Evolutionary conservation across 2,329 filamentous ascomycete species (phyloP).

Genomic region (Aspergillus sp.): DNA sequence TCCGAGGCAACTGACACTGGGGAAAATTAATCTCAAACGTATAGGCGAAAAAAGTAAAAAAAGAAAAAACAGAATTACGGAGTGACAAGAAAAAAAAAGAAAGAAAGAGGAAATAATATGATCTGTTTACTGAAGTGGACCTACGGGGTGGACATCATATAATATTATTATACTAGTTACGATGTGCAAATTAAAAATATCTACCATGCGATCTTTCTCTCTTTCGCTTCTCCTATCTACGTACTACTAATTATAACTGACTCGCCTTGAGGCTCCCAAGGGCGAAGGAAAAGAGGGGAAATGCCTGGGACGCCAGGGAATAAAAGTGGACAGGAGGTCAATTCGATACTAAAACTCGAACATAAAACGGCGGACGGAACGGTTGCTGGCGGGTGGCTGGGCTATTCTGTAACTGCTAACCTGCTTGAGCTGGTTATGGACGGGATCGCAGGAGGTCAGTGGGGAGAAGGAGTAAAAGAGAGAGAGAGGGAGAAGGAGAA

Average conservation of each 20-base stretch:
- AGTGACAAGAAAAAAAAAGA: neutral
- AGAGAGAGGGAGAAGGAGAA: too few relatives aligned
- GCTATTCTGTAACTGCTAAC: neutral
- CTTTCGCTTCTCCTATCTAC: neutral
- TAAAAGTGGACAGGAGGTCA: neutral
- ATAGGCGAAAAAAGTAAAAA: constrained; percentile 1
- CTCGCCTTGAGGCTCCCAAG: neutral
- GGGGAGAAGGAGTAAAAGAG: constrained; percentile 5
- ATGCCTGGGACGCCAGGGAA: neutral
- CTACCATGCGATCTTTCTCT: neutral
- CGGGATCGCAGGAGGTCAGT: constrained; percentile 12
- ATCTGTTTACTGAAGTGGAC: constrained; percentile 16
- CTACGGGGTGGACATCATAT: constrained; percentile 7
- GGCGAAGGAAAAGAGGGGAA: neutral
- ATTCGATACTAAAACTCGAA: constrained; percentile 3
- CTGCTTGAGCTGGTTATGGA: neutral
- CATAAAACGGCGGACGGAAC: constrained; percentile 15
- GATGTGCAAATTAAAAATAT: constrained; percentile 6
- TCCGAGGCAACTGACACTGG: constrained; percentile 1
- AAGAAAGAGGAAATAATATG: constrained; percentile 9
- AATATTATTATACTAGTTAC: constrained; percentile 11
- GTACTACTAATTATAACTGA: constrained; percentile 12
- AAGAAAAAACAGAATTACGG: neutral
- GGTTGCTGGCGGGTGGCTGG: constrained; percentile 13
- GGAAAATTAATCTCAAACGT: neutral